Evolutionary conservation across 306 rosid genomes (phyloP), one percentile per base, ranked within the genome.

Genomic region (Cicer chorassanicum): DNA sequence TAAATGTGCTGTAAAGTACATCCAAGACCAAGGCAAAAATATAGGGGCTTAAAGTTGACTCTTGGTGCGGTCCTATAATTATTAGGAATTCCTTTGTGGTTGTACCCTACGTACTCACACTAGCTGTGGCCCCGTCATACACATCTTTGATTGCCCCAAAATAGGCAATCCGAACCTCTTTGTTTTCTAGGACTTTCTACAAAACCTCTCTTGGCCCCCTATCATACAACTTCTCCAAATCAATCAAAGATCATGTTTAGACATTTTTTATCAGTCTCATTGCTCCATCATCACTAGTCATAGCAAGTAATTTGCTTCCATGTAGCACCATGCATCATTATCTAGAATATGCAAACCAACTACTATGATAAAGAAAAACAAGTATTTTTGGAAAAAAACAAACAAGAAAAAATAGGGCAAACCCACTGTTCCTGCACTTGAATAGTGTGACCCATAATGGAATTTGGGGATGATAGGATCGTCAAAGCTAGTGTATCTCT

Each of bases 361-460:
- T 40, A 79, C 50, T 11, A 24, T 61, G 61, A 62, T 54, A 46
- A 69, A 78, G 54, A 77, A 39, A 48, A 74, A 15, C 11, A 2
- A 65, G 4, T 34, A 39, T 57, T 42, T 67, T 13, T 14, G 39
- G 8, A 36, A 57, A 24, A 44, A 57, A 14, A 36, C 21, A n/a
- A 21, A 9, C 9, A 39, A 15, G 18, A 49, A 42, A 39, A 74
- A 36, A 34, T 18, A 15, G 65, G 68, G 43, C 61, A 55, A 76
- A 85, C 99, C 70, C 77, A 94, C 99, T 70, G 96, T 92, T 87
- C 97, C 99, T 65, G 99, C 99, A 87, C 97, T 94, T 8, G 97
- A 94, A 85, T 92, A 94, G 88, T 94, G 97, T 55, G 99, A 94
- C 76, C 99, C 99, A 59, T 90, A 94, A 86, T 92, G 99, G 73